Evolutionary conservation across 176 grass and related monocot genomes (phyloP).

Genomic region (Tuctoria greenei): DNA sequence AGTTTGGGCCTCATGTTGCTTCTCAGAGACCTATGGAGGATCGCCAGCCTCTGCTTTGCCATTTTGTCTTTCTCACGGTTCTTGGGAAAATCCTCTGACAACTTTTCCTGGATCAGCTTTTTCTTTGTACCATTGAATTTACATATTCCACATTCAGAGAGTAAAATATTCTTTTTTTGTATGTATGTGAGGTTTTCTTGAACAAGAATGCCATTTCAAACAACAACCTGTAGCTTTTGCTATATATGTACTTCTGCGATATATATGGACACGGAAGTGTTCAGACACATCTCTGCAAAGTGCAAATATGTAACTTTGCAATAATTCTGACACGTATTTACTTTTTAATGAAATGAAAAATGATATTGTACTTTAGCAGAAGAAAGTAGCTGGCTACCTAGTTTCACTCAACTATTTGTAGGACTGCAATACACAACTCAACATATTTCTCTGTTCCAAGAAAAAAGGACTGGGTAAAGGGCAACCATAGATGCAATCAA

Average conservation of each 20-base stretch:
- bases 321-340: not conserved
- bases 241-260: not conserved
- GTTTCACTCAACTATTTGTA: not conserved
- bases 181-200: not conserved
- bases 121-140: not conserved
- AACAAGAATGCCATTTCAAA: not conserved
- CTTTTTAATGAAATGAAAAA: not conserved
- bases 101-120: not conserved
- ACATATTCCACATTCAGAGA: not conserved
- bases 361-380: not conserved
- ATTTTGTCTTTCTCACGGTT: slow-evolving; percentile 21
- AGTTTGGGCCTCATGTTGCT: slow-evolving; percentile 29
- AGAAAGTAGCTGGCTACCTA: not conserved
- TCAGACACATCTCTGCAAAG: not conserved
- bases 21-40: slow-evolving; percentile 5
- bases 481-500: not conserved
- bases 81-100: not conserved
- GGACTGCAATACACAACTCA: slow-evolving; percentile 1
- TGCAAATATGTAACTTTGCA: not conserved
- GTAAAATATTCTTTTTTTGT: not conserved
- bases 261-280: not conserved
- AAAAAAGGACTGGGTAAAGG: not conserved
- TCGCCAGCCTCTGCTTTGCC: slow-evolving; percentile 12
- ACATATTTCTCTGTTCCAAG: not conserved
- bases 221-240: not conserved